Percentiles rank a stretch among this genome's conserved stretches.
Evolutionary conservation across 2,329 filamentous ascomycete genomes (phyloP).

Genomic region (Aplosporella prunicola): DNA sequence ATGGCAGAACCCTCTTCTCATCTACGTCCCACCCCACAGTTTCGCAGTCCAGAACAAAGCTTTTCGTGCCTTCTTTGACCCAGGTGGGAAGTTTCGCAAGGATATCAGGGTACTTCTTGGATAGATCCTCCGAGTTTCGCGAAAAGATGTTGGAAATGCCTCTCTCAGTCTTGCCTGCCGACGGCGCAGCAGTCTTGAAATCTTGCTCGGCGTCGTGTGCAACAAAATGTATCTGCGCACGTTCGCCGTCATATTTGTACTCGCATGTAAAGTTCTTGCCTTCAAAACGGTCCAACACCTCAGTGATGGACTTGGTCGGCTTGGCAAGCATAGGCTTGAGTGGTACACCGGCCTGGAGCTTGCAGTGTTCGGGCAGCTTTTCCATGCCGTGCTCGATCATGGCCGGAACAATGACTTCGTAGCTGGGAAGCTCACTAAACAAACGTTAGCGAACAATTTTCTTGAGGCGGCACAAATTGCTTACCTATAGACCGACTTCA

Average conservation of each 20-base stretch:
- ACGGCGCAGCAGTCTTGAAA: conserved; percentile 44
- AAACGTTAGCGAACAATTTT: conserved; percentile 26
- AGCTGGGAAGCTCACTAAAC: conserved; percentile 77
- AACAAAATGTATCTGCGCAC: conserved; percentile 97
- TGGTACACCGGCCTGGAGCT: conserved; percentile 84
- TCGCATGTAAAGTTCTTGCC: conserved; percentile 94
- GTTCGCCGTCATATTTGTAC: conserved; percentile 97
- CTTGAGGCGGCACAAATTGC: background rate
- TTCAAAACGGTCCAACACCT: conserved; percentile 94
- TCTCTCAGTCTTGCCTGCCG: conserved; percentile 55
- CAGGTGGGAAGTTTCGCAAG: conserved; percentile 77
- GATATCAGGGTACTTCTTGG: conserved; percentile 96
- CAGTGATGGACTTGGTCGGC: conserved; percentile 94
- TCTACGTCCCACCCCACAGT: conserved; percentile 93
- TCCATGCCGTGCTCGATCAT: conserved; percentile 80
- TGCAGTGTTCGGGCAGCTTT: conserved; percentile 74
- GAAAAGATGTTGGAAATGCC: conserved; percentile 93
- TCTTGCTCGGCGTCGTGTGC: conserved; percentile 66
- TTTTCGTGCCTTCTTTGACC: conserved; percentile 83
- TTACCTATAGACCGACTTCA: conserved; percentile 85
- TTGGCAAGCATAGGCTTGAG: conserved; percentile 98
- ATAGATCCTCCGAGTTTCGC: conserved; percentile 91
- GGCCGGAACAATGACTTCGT: conserved; percentile 86
- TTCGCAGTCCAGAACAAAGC: conserved; percentile 97
- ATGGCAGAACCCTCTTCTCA: conserved; percentile 92